These are phyloP conservation scores for Exophiala sp. DNA, from an alignment of 2,329 filamentous ascomycete genomes.

Conservation along the genomic window DNA sequence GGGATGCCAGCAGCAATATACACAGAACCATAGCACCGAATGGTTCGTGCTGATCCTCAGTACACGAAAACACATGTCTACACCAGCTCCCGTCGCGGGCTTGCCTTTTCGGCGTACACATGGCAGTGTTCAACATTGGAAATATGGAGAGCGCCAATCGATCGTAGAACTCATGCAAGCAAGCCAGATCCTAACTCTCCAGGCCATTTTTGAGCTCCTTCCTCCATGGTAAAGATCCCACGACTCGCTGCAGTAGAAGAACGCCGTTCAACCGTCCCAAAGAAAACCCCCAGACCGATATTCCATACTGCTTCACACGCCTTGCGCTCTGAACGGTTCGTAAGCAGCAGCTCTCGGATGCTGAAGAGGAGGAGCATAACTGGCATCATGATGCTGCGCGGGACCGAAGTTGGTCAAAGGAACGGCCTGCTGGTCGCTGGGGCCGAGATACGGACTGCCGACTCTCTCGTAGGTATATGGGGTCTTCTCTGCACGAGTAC, in stretches of 20 bases:
- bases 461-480: slow-evolving; percentile 58
- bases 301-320: slow-evolving; percentile 6
- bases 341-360: slow-evolving; percentile 19
- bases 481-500: slow-evolving; percentile 52
- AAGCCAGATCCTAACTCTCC: too few relatives aligned
- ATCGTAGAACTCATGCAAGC: too few relatives aligned
- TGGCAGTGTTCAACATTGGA: too few relatives aligned
- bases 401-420: slow-evolving; percentile 24
- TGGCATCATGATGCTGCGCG: neutral
- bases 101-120: too few relatives aligned
- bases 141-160: too few relatives aligned
- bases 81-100: too few relatives aligned
- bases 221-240: too few relatives aligned
- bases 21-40: too few relatives aligned
- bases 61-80: too few relatives aligned
- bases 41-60: too few relatives aligned
- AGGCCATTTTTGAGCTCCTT: too few relatives aligned
- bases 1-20: too few relatives aligned
- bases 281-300: neutral
- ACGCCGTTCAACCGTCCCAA: neutral
- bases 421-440: slow-evolving; percentile 26
- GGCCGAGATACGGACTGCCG: slow-evolving; percentile 29
- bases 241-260: neutral
- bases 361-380: neutral
- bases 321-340: slow-evolving; percentile 24